These are phyloP conservation scores for Akanthomyces muscarius DNA, from an alignment of 2,329 filamentous ascomycete species.

Conservation along the genomic window DNA sequence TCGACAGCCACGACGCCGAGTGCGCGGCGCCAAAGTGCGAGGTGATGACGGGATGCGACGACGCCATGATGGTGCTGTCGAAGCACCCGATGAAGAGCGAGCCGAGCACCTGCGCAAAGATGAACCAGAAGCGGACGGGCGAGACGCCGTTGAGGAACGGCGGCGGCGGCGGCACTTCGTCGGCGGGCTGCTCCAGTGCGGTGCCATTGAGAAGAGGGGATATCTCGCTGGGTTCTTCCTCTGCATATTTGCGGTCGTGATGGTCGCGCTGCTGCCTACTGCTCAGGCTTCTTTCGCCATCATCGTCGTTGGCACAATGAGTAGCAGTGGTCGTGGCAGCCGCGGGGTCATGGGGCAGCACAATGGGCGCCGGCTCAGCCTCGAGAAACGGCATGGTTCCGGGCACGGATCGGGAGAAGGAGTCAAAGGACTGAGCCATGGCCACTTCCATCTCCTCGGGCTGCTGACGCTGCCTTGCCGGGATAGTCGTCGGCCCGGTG, in stretches of 20 bases:
- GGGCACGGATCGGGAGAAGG: slow-evolving; percentile 38
- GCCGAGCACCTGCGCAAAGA: slow-evolving; percentile 57
- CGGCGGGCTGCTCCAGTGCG: not conserved
- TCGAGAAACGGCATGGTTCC: slow-evolving; percentile 37
- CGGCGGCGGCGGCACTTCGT: slow-evolving; percentile 13
- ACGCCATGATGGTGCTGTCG: slow-evolving; percentile 78
- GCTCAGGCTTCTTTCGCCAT: not conserved
- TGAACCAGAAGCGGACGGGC: slow-evolving; percentile 54
- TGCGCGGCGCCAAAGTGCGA: slow-evolving; percentile 76
- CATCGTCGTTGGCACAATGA: not conserved
- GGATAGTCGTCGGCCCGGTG: not conserved
- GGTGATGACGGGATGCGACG: slow-evolving; percentile 75
- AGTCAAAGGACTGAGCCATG: slow-evolving; percentile 20
- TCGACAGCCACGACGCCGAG: slow-evolving; percentile 77
- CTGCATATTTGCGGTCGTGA: not conserved
- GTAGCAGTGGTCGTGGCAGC: not conserved
- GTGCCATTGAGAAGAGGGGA: slow-evolving; percentile 26
- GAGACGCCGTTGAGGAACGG: slow-evolving; percentile 45
- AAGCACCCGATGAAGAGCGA: slow-evolving; percentile 60
- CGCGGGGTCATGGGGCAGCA: slow-evolving; percentile 29
- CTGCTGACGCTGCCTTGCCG: not conserved
- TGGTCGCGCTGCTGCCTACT: not conserved
- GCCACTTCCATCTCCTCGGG: slow-evolving; percentile 1
- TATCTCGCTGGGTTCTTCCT: slow-evolving; percentile 21
- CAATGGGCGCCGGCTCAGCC: slow-evolving; percentile 39